phyloP scores from a whole-genome alignment of 2,329 filamentous ascomycete species.

The Didymosphaeria variabile region DNA sequence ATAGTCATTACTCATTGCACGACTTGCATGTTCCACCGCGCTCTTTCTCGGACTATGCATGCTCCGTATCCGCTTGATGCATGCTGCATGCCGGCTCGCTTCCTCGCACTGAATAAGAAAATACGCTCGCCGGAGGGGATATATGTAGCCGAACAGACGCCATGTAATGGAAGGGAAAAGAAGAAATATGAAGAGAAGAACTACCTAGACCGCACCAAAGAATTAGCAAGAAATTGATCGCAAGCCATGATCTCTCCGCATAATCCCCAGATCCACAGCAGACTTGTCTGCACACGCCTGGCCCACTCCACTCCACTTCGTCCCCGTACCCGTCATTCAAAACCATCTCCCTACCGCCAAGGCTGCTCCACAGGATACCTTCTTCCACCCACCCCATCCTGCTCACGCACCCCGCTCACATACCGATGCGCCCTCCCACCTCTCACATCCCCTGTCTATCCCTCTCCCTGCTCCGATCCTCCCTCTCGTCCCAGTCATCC shows the following conservation, averaged over 20 bases:
- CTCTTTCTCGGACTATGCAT: not conserved
- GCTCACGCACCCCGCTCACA: conserved; percentile 37
- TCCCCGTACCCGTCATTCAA: not conserved
- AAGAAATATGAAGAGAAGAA: not conserved
- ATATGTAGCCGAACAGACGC: conserved; percentile 1
- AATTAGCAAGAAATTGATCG: too few relatives aligned
- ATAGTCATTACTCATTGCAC: not conserved
- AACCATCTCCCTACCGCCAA: conserved; percentile 16
- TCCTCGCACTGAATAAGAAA: not conserved
- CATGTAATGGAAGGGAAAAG: not conserved
- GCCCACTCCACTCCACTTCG: not conserved
- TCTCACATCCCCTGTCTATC: conserved; percentile 20
- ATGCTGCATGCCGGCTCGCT: not conserved
- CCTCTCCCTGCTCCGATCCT: conserved; percentile 17
- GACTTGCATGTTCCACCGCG: too few relatives aligned
- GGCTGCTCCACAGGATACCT: conserved; percentile 39
- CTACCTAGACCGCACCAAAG: not conserved
- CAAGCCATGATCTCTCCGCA: too few relatives aligned
- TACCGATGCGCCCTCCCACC: conserved; percentile 38
- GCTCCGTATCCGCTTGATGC: not conserved
- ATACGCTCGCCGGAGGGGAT: not conserved
- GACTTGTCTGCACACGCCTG: not conserved
- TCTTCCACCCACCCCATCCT: conserved; percentile 46
- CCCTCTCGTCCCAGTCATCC: conserved; percentile 32
- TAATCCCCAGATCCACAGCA: not conserved